Evolutionary conservation across 768 basidiomycete species (phyloP).

Genomic region (Suillus alpinus): DNA sequence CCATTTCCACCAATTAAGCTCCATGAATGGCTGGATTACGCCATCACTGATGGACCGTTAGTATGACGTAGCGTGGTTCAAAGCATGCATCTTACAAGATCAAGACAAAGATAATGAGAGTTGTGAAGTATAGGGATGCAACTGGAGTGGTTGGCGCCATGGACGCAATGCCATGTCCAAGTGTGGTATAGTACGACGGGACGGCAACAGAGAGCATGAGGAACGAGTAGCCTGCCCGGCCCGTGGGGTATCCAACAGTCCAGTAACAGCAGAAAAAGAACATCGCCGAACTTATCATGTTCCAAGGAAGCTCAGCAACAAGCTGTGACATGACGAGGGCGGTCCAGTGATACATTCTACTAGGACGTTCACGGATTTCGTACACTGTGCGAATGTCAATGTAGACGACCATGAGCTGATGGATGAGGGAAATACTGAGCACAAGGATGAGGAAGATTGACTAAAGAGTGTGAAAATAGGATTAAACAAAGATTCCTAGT

Average conservation of each 20-base stretch:
- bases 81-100: conserved; percentile 36
- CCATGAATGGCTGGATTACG: conserved; percentile 60
- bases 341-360: conserved; percentile 64
- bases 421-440: conserved; percentile 49
- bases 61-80: not conserved
- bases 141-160: conserved; percentile 60
- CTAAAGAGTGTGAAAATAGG: conserved; percentile 20
- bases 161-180: conserved; percentile 58
- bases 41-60: conserved; percentile 40
- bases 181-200: conserved; percentile 59
- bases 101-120: conserved; percentile 59
- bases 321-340: conserved; percentile 54
- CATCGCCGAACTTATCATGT: conserved; percentile 52
- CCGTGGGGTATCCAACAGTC: conserved; percentile 57
- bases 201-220: conserved; percentile 52
- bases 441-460: conserved; percentile 57
- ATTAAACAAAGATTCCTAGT: not conserved
- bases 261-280: conserved; percentile 70
- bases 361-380: conserved; percentile 63
- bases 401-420: conserved; percentile 63
- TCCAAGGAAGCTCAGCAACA: conserved; percentile 59
- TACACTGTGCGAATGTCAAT: conserved; percentile 58
- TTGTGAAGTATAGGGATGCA: conserved; percentile 55
- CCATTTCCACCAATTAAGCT: conserved; percentile 70
- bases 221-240: conserved; percentile 56